A percentile compares a stretch with the other conserved stretches of the same genome.
Conservation (phyloP, 2,329 filamentous ascomycete species). For the Endothia cerciana region DNA sequence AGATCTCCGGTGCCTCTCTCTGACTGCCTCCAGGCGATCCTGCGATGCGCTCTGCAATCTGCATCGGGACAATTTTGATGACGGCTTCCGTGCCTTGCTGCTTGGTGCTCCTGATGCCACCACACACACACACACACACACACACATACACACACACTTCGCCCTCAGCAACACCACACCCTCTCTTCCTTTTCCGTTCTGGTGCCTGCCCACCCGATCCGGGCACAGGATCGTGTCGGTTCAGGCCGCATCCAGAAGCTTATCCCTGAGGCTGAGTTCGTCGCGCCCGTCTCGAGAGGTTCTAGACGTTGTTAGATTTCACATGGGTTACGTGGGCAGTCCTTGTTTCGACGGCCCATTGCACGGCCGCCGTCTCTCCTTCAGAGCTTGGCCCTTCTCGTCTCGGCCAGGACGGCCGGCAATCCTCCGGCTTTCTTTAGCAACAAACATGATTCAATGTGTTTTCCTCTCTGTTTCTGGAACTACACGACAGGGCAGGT, state of each 20-base stretch:
- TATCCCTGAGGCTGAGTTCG: not conserved
- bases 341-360: not conserved
- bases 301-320: not conserved
- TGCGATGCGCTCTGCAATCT: not conserved
- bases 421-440: slow-evolving; percentile 12
- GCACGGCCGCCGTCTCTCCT: not conserved
- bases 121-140: too few relatives aligned
- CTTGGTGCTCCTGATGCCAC: slow-evolving; percentile 5
- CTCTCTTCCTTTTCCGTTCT: not conserved
- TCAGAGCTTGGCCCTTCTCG: slow-evolving; percentile 9
- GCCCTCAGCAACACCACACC: not conserved
- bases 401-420: slow-evolving; percentile 10
- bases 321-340: not conserved
- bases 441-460: not conserved
- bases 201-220: not conserved
- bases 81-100: slow-evolving; percentile 5
- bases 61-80: slow-evolving; percentile 9
- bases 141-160: too few relatives aligned
- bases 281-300: not conserved
- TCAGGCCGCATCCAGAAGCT: not conserved
- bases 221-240: not conserved
- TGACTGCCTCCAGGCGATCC: not conserved
- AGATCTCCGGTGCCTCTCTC: slow-evolving; percentile 6
- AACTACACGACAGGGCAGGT: not conserved
- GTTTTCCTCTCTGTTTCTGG: not conserved